These are phyloP conservation scores for Tylopilus sp. DNA, from an alignment of 1,284 basidiomycete species.

Conservation along the genomic window DNA sequence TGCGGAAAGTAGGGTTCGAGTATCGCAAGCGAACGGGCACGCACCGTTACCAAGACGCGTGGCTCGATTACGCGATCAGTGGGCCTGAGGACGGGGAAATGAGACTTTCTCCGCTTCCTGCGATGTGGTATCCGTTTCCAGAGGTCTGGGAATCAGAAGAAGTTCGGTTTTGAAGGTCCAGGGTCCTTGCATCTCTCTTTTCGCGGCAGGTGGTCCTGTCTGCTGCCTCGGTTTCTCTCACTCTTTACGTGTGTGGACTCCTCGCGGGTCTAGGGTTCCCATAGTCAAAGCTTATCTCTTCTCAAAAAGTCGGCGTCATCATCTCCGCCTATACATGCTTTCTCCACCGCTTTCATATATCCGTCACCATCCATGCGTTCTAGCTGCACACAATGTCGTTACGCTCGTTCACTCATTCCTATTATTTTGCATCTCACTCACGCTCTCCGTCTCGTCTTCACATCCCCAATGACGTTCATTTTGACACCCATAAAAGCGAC, in stretches of 20 bases:
- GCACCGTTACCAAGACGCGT: conserved; percentile 34
- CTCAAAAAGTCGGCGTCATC: neutral
- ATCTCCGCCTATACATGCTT: conserved; percentile 11
- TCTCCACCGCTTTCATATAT: neutral
- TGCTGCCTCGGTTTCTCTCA: conserved; percentile 1
- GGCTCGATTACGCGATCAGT: conserved; percentile 32
- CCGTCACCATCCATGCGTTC: conserved; percentile 15
- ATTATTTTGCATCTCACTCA: conserved; percentile 14
- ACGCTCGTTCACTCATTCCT: conserved; percentile 13
- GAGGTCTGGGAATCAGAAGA: conserved; percentile 32
- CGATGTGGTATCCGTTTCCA: conserved; percentile 32
- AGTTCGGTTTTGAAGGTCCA: conserved; percentile 21
- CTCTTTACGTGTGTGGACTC: conserved; percentile 6
- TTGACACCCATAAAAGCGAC: conserved; percentile 9
- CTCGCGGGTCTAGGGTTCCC: conserved; percentile 19
- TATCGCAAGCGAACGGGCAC: conserved; percentile 35
- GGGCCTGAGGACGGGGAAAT: conserved; percentile 22
- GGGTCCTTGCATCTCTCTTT: neutral
- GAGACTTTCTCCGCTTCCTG: conserved; percentile 22
- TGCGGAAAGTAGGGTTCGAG: conserved; percentile 32
- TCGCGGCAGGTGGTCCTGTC: neutral
- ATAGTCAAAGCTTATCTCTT: conserved; percentile 9
- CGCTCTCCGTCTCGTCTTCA: neutral
- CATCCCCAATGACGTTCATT: conserved; percentile 8
- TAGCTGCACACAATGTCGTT: conserved; percentile 7